Evolutionary conservation across 768 basidiomycete genomes (phyloP).

Genomic region (Suillus brevipes): DNA sequence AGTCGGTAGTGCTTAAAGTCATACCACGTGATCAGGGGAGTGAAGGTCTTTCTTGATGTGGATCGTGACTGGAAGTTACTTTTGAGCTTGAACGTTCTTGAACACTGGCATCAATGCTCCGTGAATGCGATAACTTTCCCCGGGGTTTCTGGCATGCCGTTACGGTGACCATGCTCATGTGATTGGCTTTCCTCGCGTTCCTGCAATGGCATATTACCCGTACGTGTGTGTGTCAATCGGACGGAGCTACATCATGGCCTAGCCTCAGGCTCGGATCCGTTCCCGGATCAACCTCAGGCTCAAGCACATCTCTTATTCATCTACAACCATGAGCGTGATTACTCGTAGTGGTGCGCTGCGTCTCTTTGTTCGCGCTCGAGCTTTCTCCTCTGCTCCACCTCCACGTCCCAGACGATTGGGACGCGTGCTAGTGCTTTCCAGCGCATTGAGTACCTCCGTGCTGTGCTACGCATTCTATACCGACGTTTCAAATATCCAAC

Average conservation of each 20-base stretch:
- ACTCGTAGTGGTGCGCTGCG: background rate
- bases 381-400: background rate
- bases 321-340: background rate
- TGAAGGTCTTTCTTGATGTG: too few relatives aligned
- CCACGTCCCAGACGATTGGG: background rate
- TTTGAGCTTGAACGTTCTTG: too few relatives aligned
- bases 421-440: constrained; percentile 1
- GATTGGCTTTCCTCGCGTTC: background rate
- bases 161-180: background rate
- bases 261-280: background rate
- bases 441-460: background rate
- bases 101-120: background rate
- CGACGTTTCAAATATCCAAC: background rate
- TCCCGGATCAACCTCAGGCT: background rate
- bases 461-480: background rate
- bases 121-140: background rate
- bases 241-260: background rate
- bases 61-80: too few relatives aligned
- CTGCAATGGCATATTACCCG: background rate
- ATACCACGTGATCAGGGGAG: too few relatives aligned
- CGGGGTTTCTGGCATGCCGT: background rate
- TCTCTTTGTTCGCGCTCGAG: background rate
- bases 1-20: too few relatives aligned
- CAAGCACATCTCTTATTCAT: background rate
- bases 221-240: background rate